phyloP scores from a whole-genome alignment of 768 basidiomycete genomes.

The Agrocybe chaxingu region DNA sequence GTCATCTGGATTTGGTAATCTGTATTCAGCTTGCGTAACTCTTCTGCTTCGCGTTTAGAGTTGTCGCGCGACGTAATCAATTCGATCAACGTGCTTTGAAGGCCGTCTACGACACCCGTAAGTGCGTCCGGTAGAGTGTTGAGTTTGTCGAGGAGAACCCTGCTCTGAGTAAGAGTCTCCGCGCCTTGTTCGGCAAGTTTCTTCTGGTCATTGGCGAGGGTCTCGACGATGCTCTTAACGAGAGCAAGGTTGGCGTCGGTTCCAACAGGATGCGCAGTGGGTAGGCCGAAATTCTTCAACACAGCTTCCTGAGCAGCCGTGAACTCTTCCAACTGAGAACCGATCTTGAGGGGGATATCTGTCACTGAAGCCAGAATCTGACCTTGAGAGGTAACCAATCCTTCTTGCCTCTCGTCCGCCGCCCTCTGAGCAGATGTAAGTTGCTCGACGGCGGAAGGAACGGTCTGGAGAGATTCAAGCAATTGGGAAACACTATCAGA shows the following conservation, averaged over 20 bases:
- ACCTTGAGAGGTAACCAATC: constrained; percentile 36
- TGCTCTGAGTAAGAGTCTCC: constrained; percentile 48
- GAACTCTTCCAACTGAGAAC: constrained; percentile 41
- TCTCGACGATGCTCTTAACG: constrained; percentile 49
- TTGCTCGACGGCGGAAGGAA: constrained; percentile 35
- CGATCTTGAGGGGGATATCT: constrained; percentile 45
- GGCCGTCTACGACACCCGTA: constrained; percentile 43
- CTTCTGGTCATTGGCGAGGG: constrained; percentile 49
- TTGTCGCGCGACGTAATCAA: constrained; percentile 55
- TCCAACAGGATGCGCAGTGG: constrained; percentile 15
- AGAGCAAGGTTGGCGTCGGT: constrained; percentile 34
- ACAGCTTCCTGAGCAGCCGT: constrained; percentile 33
- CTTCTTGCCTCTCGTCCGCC: constrained; percentile 32
- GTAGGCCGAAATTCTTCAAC: constrained; percentile 25
- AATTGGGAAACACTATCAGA: constrained; percentile 45
- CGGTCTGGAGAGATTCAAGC: constrained; percentile 24
- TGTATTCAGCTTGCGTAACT: constrained; percentile 61
- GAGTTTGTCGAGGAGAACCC: constrained; percentile 52
- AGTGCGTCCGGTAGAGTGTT: constrained; percentile 58
- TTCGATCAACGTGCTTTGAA: constrained; percentile 64
- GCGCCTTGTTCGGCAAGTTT: constrained; percentile 42
- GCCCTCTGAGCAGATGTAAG: constrained; percentile 42
- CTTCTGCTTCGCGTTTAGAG: constrained; percentile 63
- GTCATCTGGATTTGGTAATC: constrained; percentile 72
- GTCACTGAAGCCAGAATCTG: constrained; percentile 39